Evolutionary conservation across 2,329 filamentous ascomycete species (phyloP).

Genomic region (Penicillium sp.): DNA sequence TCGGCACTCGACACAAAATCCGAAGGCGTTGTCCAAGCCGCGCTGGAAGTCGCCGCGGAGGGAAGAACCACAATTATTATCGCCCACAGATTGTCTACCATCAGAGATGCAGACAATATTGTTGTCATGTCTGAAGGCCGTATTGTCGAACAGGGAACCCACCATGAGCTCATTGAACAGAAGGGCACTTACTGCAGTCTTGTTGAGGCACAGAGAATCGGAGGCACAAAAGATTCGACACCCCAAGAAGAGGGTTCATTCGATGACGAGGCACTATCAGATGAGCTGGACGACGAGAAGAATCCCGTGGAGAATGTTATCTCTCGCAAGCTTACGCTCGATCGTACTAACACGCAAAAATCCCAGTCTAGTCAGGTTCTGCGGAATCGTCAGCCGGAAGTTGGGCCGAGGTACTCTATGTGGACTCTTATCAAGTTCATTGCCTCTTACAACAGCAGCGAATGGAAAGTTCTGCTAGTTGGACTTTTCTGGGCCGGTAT

Average conservation of each 20-base stretch:
- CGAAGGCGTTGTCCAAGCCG: slow-evolving; percentile 11
- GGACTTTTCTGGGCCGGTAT: slow-evolving; percentile 2
- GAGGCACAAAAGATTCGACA: not conserved
- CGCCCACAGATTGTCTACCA: slow-evolving; percentile 17
- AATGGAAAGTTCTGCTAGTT: not conserved
- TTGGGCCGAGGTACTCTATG: slow-evolving; percentile 62
- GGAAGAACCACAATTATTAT: slow-evolving; percentile 53
- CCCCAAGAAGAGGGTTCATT: not conserved
- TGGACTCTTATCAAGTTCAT: slow-evolving; percentile 9
- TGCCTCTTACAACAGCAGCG: slow-evolving; percentile 6
- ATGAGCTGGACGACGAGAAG: not conserved
- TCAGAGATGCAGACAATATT: slow-evolving; percentile 16
- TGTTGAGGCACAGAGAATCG: slow-evolving; percentile 1
- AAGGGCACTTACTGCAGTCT: slow-evolving; percentile 9
- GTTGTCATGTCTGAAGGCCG: slow-evolving; percentile 19
- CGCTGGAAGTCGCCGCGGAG: slow-evolving; percentile 6
- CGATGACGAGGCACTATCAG: not conserved
- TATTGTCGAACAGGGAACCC: slow-evolving; percentile 52
- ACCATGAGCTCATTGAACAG: slow-evolving; percentile 24
- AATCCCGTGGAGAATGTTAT: not conserved
- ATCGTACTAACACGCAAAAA: not conserved
- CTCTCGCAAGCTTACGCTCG: not conserved
- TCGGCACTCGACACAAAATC: slow-evolving; percentile 51
- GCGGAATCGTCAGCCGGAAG: not conserved
- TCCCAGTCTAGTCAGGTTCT: not conserved